phyloP scores from a whole-genome alignment of 495 filamentous ascomycete genomes.

The Penicillium macrosclerotiorum region DNA sequence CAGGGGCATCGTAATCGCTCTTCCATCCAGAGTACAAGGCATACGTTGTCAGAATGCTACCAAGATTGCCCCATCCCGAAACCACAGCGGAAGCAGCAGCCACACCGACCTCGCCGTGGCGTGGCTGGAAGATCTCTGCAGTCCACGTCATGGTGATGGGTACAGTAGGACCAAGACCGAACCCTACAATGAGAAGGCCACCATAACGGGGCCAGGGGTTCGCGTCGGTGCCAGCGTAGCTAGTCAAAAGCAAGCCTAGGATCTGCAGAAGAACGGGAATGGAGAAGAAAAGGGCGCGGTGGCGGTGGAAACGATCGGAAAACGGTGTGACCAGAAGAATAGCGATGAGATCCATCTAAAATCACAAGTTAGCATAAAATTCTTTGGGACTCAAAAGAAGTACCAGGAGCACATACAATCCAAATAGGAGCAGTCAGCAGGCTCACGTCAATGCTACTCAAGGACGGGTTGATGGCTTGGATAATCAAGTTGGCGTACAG shows the following conservation, averaged over 20 bases:
- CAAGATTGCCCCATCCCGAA: constrained; percentile 80
- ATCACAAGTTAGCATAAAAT: not conserved
- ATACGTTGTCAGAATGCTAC: constrained; percentile 83
- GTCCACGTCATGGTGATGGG: constrained; percentile 94
- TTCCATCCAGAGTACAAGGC: constrained; percentile 86
- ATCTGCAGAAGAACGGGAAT: constrained; percentile 75
- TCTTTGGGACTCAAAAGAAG: too few species aligned
- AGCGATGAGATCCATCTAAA: constrained; percentile 79
- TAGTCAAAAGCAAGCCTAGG: constrained; percentile 73
- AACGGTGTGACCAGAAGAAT: constrained; percentile 84
- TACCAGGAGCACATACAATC: constrained; percentile 57
- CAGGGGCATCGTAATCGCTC: constrained; percentile 60
- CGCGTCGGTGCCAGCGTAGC: constrained; percentile 62
- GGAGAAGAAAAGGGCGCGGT: constrained; percentile 82
- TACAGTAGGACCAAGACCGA: constrained; percentile 87
- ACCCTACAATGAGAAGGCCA: constrained; percentile 85
- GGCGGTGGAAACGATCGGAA: constrained; percentile 80
- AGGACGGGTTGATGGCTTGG: constrained; percentile 64
- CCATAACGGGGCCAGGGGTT: constrained; percentile 85
- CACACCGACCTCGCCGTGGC: constrained; percentile 88
- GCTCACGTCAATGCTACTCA: constrained; percentile 74
- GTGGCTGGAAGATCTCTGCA: constrained; percentile 82
- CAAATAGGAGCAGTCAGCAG: constrained; percentile 87
- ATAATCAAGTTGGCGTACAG: constrained; percentile 86
- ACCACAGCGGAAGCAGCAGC: constrained; percentile 86